These are phyloP conservation scores for Alternaria triticina DNA, from an alignment of 2,329 filamentous ascomycete species.

Conservation along the genomic window DNA sequence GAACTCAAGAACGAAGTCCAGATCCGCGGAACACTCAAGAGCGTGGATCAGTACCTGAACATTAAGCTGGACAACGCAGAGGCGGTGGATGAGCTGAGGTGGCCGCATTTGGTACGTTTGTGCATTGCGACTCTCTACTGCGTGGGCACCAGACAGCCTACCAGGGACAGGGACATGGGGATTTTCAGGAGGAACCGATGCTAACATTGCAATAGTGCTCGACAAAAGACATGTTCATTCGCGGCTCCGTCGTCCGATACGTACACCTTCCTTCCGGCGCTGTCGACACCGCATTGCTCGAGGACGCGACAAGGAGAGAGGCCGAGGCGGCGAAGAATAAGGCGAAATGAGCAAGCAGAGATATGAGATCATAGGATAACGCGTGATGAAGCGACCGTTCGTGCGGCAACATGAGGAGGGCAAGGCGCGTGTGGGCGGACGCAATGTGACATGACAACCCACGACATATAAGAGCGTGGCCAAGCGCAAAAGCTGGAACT, in stretches of 20 bases:
- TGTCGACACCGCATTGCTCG: conserved; percentile 84
- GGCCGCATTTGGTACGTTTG: conserved; percentile 78
- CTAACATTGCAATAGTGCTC: conserved; percentile 70
- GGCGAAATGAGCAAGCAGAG: conserved; percentile 35
- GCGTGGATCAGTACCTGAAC: conserved; percentile 98
- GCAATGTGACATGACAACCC: neutral
- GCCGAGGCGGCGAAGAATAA: conserved; percentile 47
- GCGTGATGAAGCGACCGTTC: neutral
- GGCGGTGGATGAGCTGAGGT: conserved; percentile 91
- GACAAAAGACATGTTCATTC: conserved; percentile 95
- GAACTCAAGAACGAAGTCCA: conserved; percentile 99
- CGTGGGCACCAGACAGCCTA: neutral
- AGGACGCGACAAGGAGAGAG: conserved; percentile 72
- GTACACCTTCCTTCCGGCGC: conserved; percentile 83
- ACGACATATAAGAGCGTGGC: neutral
- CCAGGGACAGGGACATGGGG: too few species aligned
- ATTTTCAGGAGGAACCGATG: too few species aligned
- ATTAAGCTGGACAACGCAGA: conserved; percentile 97
- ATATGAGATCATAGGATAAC: neutral
- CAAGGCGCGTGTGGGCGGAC: neutral
- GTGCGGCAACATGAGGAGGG: neutral
- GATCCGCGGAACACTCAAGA: conserved; percentile 93
- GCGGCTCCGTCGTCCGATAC: conserved; percentile 90
- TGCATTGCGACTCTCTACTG: neutral
- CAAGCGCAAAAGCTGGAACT: neutral